Evolutionary conservation across 2,329 filamentous ascomycete genomes (phyloP), one percentile per base, ranked within the genome.

Genomic region (Exutisphaerella laricina): DNA sequence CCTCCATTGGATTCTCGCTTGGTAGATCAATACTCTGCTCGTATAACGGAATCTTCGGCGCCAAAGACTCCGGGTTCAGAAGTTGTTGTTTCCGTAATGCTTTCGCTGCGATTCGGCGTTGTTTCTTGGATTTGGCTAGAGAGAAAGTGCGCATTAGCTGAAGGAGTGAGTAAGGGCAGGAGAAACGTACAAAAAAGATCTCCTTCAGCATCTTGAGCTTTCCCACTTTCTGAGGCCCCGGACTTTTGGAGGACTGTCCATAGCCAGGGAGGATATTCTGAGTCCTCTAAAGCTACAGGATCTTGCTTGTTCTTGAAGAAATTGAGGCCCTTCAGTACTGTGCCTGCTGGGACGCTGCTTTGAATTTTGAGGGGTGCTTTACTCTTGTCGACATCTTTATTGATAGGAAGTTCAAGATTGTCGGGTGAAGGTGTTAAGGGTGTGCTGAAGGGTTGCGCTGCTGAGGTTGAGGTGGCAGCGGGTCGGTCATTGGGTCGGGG

Each of bases 121-220:
- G 80, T 62, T 89, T 90, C 66, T 87, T 88, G 20, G 84, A 89
- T 77, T 92, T 92, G 46, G 85, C 84, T 88, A 48, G 12, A 26
- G 12, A 26, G 6, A 12, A n/a, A n/a, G n/a, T n/a, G n/a, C n/a
- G n/a, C n/a, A n/a, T n/a, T n/a, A n/a, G n/a, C n/a, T n/a, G n/a
- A n/a, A n/a, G n/a, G n/a, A n/a, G n/a, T n/a, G n/a, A n/a, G n/a
- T n/a, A n/a, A n/a, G n/a, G n/a, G n/a, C n/a, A n/a, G n/a, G n/a
- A n/a, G 29, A n/a, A 38, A 77, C 83, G 38, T 77, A 90, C 86
- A 89, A 64, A 88, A 92, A 55, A 88, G 74, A 69, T 90, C 86
- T 16, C 80, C 84, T 18, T 75, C 77, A 8, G 71, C 74, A 3
- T 72, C 76, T 3, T 67, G 75, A 2, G 68, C 70, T 10, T 66